Conservation (phyloP, 768 basidiomycete genomes). For the Dioszegia hungarica region DNA sequence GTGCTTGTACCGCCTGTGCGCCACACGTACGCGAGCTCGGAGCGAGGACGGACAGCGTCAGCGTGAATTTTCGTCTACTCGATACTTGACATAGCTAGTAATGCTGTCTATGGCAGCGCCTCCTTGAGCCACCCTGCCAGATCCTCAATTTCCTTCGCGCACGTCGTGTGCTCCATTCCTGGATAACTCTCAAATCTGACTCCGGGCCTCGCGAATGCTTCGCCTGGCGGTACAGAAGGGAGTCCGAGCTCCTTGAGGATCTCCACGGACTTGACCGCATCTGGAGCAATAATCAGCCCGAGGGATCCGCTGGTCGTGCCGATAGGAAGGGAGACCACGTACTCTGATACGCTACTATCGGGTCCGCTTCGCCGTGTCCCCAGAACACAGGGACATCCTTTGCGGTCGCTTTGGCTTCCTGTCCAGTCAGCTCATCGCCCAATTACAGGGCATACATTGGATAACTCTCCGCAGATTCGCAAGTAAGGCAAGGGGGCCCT, state of each 20-base stretch:
- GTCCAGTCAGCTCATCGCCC: slow-evolving; percentile 2
- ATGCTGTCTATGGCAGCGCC: slow-evolving; percentile 28
- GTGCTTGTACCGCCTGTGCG: too few relatives aligned
- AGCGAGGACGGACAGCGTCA: too few relatives aligned
- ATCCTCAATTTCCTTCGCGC: slow-evolving; percentile 63
- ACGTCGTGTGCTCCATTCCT: slow-evolving; percentile 64
- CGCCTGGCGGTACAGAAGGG: slow-evolving; percentile 25
- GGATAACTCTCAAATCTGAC: slow-evolving; percentile 65
- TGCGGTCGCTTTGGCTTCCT: slow-evolving; percentile 64
- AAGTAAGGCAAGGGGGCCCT: too few relatives aligned
- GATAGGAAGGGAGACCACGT: slow-evolving; percentile 8
- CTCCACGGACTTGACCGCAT: slow-evolving; percentile 57
- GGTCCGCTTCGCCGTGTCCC: slow-evolving; percentile 76
- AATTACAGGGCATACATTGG: too few relatives aligned
- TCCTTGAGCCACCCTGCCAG: slow-evolving; percentile 66
- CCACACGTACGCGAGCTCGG: too few relatives aligned
- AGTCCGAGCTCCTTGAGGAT: slow-evolving; percentile 59
- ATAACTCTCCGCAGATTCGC: too few relatives aligned
- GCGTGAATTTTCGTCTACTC: too few relatives aligned
- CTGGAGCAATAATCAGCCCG: slow-evolving; percentile 21
- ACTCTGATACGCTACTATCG: slow-evolving; percentile 61
- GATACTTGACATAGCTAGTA: too few relatives aligned
- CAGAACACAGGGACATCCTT: slow-evolving; percentile 71
- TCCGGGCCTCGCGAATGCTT: slow-evolving; percentile 52
- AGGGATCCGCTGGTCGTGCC: neutral